Evolutionary conservation across 768 basidiomycete genomes (phyloP).

Genomic region (Trametes cinnabarina): DNA sequence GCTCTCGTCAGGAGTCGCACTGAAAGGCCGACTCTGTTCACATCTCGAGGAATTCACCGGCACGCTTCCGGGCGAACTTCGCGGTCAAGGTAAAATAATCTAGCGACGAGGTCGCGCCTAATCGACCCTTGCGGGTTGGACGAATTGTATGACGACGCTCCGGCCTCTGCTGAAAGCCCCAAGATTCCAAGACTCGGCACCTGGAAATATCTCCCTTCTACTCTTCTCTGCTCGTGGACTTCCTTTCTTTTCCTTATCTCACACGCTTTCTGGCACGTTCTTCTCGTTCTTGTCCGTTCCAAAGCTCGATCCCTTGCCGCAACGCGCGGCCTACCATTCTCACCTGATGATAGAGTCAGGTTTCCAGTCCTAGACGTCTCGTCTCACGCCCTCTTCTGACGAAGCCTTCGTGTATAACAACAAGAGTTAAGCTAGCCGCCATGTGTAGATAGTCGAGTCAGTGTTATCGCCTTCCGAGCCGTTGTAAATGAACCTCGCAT

Average conservation of each 20-base stretch:
- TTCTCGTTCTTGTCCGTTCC: too few relatives aligned
- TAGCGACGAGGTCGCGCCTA: background rate
- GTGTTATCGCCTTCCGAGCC: background rate
- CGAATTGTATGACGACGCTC: background rate
- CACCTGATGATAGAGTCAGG: constrained; percentile 2
- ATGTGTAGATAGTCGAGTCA: constrained; percentile 9
- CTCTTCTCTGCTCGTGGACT: too few relatives aligned
- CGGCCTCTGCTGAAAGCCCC: too few relatives aligned
- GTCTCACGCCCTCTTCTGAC: background rate
- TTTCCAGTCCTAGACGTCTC: background rate
- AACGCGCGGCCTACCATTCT: background rate
- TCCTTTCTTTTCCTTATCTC: too few relatives aligned
- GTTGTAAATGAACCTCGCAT: background rate
- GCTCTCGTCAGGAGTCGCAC: background rate
- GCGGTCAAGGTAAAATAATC: background rate
- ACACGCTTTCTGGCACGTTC: too few relatives aligned
- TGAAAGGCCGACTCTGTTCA: background rate
- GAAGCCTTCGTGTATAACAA: constrained; percentile 1
- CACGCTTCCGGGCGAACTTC: too few relatives aligned
- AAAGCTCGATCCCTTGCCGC: background rate
- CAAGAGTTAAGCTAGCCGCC: background rate
- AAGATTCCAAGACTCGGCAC: too few relatives aligned
- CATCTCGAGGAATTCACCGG: too few relatives aligned
- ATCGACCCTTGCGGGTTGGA: background rate
- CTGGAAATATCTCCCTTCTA: too few relatives aligned